Evolutionary conservation across 2,329 filamentous ascomycete genomes (phyloP).

Genomic region (Pestalotiopsis sp.): DNA sequence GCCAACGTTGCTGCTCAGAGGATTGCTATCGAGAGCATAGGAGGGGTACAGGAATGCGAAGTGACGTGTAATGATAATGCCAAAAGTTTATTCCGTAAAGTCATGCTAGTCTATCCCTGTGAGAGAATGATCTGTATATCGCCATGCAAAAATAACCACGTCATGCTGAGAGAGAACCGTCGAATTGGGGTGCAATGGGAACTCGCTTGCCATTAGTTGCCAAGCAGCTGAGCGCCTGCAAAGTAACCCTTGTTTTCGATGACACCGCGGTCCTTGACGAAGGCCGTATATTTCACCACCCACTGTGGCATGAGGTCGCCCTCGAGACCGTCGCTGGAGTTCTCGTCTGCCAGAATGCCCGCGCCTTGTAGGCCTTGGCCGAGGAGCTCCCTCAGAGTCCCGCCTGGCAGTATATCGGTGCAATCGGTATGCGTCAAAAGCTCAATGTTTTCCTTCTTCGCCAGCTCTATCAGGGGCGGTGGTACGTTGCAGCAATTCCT

Average conservation of each 20-base stretch:
- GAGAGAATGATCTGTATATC: not conserved
- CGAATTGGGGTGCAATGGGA: not conserved
- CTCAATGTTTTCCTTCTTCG: conserved; percentile 82
- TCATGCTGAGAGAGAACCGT: not conserved
- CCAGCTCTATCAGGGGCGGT: conserved; percentile 80
- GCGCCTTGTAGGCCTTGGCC: conserved; percentile 73
- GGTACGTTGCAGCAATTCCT: conserved; percentile 96
- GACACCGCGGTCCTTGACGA: conserved; percentile 89
- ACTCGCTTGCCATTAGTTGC: conserved; percentile 20
- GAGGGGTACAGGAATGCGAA: not conserved
- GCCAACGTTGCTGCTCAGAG: not conserved
- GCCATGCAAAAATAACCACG: conserved; percentile 1
- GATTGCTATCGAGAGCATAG: not conserved
- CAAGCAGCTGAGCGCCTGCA: conserved; percentile 74
- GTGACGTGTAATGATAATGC: not conserved
- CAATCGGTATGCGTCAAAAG: conserved; percentile 93
- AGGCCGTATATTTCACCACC: conserved; percentile 97
- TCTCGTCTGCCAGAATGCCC: conserved; percentile 69
- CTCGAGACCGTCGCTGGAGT: conserved; percentile 59
- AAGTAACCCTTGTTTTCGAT: conserved; percentile 99
- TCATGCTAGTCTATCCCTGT: conserved; percentile 8
- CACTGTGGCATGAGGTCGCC: conserved; percentile 86
- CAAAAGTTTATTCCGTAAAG: not conserved
- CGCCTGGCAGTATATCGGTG: conserved; percentile 84
- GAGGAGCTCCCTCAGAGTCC: conserved; percentile 82